phyloP scores from a whole-genome alignment of 1,284 basidiomycete species.

The Sporisorium sorghi region DNA sequence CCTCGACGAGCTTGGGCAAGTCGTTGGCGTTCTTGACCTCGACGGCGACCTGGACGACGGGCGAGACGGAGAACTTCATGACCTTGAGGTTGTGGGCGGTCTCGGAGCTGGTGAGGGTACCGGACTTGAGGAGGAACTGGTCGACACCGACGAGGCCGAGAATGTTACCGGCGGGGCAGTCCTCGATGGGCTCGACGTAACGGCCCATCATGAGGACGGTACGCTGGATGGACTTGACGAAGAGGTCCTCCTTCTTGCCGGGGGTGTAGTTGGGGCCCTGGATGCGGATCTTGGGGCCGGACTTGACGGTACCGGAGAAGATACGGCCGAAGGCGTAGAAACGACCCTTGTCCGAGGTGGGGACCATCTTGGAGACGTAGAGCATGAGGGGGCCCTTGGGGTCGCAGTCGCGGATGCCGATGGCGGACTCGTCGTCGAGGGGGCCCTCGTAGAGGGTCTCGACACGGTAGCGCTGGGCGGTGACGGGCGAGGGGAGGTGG shows the following conservation, averaged over 20 bases:
- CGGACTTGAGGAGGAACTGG: conserved; percentile 98
- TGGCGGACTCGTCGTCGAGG: conserved; percentile 99
- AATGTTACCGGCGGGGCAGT: conserved; percentile 99
- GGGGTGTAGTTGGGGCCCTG: conserved; percentile 99
- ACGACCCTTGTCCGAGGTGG: conserved; percentile 99
- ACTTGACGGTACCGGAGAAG: conserved; percentile 96
- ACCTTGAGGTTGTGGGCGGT: conserved; percentile 99
- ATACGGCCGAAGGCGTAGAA: conserved; percentile 99
- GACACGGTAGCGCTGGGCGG: conserved; percentile 97
- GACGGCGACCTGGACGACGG: conserved; percentile 98
- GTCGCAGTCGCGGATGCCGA: conserved; percentile 98
- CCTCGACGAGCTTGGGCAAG: conserved; percentile 99
- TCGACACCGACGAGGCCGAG: conserved; percentile 99
- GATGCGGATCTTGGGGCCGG: conserved; percentile 98
- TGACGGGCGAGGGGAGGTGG: conserved; percentile 89
- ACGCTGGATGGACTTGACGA: conserved; percentile 97
- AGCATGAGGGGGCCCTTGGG: conserved; percentile 95
- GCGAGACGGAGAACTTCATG: conserved; percentile 92
- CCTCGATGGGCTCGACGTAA: conserved; percentile 97
- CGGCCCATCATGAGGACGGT: conserved; percentile 99
- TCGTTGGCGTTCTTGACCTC: conserved; percentile 99
- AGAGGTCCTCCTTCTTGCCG: conserved; percentile 98
- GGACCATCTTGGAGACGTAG: conserved; percentile 99
- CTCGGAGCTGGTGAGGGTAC: conserved; percentile 96
- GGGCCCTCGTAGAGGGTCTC: conserved; percentile 99